Conservation (phyloP, 257 asterid genomes). For the Solanum ossicruentum region DNA sequence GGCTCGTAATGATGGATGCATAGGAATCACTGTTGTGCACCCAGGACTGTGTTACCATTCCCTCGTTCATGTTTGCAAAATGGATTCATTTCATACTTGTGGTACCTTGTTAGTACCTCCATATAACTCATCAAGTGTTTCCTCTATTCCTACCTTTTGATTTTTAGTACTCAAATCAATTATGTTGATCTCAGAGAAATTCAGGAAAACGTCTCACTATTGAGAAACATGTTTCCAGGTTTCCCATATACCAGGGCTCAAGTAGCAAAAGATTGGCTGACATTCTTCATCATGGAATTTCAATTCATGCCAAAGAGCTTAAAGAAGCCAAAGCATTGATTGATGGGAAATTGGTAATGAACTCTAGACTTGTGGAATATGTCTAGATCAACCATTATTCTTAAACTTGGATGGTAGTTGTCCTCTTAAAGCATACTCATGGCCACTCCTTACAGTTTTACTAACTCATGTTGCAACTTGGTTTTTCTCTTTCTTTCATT, state of each 20-base stretch:
- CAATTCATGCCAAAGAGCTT: constrained; percentile 65
- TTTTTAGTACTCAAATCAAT: not conserved
- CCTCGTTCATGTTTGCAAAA: not conserved
- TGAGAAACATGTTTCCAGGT: constrained; percentile 24
- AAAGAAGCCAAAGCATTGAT: constrained; percentile 54
- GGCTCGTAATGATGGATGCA: not conserved
- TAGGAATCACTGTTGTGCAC: not conserved
- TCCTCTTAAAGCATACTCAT: not conserved
- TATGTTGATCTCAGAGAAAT: not conserved
- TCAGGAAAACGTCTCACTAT: not conserved
- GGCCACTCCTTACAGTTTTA: not conserved
- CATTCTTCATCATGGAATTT: constrained; percentile 51
- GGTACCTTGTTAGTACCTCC: not conserved
- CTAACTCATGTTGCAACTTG: not conserved
- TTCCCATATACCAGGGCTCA: constrained; percentile 43
- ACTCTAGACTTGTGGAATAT: not conserved
- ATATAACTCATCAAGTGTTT: not conserved
- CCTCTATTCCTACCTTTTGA: not conserved
- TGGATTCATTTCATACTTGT: not conserved
- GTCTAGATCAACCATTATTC: not conserved
- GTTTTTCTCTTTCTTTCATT: not conserved
- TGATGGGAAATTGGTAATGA: constrained; percentile 65
- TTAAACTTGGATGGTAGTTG: not conserved
- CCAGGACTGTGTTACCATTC: not conserved
- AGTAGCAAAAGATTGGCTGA: constrained; percentile 40